Evolutionary conservation across 768 basidiomycete species (phyloP).

Genomic region (Mycena albidolilacea): DNA sequence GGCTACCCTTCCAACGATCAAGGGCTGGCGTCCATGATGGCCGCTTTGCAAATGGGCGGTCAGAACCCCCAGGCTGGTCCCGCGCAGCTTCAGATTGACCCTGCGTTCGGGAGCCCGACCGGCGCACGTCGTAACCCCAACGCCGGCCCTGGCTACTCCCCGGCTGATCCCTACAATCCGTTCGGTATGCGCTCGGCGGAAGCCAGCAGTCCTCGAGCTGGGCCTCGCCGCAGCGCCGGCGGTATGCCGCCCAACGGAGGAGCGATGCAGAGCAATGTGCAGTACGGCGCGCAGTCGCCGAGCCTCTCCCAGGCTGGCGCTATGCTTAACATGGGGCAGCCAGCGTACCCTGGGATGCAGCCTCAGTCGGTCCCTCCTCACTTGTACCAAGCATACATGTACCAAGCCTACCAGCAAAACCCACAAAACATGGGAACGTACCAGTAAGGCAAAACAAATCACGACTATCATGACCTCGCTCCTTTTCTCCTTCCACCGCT

Average conservation of each 20-base stretch:
- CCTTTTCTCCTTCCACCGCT: constrained; percentile 40
- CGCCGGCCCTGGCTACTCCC: constrained; percentile 54
- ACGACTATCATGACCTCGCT: constrained; percentile 52
- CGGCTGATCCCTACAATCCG: constrained; percentile 66
- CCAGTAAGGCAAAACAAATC: constrained; percentile 61
- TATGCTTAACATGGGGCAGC: constrained; percentile 76
- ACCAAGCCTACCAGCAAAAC: constrained; percentile 86
- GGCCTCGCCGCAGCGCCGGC: constrained; percentile 64
- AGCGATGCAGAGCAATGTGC: constrained; percentile 57
- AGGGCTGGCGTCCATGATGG: constrained; percentile 93
- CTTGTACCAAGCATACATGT: constrained; percentile 87
- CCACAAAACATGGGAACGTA: constrained; percentile 85
- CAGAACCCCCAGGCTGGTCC: constrained; percentile 88
- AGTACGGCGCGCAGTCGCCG: constrained; percentile 76
- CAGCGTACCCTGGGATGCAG: constrained; percentile 73
- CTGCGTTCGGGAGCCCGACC: constrained; percentile 63
- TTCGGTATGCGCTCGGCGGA: constrained; percentile 65
- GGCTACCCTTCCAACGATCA: constrained; percentile 89
- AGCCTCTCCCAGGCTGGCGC: constrained; percentile 68
- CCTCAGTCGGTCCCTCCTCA: constrained; percentile 75
- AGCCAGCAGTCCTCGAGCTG: constrained; percentile 62
- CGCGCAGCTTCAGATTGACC: constrained; percentile 80
- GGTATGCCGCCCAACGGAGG: constrained; percentile 65
- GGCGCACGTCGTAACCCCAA: constrained; percentile 55
- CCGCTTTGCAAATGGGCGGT: constrained; percentile 90